phyloP scores from a whole-genome alignment of 2,329 filamentous ascomycete genomes.

The Neurospora crassa region DNA sequence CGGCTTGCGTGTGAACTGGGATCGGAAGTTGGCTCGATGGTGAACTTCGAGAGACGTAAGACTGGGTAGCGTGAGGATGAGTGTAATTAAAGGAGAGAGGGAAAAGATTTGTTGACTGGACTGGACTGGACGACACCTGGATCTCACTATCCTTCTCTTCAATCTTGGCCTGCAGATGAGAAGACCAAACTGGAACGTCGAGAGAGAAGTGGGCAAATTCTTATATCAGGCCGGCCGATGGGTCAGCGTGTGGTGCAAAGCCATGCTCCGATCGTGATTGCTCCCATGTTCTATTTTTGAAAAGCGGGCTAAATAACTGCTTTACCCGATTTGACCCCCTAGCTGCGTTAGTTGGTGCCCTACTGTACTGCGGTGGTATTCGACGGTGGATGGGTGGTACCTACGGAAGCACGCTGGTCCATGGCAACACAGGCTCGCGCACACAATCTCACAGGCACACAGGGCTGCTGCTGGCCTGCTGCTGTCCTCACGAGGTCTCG shows the following conservation, averaged over 20 bases:
- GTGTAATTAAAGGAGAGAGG: slow-evolving; percentile 25
- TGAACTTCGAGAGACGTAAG: slow-evolving; percentile 12
- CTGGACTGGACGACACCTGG: slow-evolving; percentile 41
- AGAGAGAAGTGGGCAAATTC: slow-evolving; percentile 39
- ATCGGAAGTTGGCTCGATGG: slow-evolving; percentile 6
- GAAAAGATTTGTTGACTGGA: slow-evolving; percentile 29
- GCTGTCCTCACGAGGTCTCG: background rate
- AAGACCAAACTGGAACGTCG: slow-evolving; percentile 30
- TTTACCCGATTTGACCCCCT: slow-evolving; percentile 30
- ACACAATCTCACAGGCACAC: slow-evolving; percentile 4
- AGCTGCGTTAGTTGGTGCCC: background rate
- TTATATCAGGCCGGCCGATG: slow-evolving; percentile 39
- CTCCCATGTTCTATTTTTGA: slow-evolving; percentile 35
- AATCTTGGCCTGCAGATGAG: slow-evolving; percentile 33
- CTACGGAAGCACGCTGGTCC: background rate
- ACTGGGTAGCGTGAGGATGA: slow-evolving; percentile 25
- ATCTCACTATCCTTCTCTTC: slow-evolving; percentile 29
- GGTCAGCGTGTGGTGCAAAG: slow-evolving; percentile 29
- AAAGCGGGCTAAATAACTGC: slow-evolving; percentile 29
- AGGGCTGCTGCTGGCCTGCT: slow-evolving; percentile 1
- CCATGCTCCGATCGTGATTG: slow-evolving; percentile 7
- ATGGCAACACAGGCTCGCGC: background rate
- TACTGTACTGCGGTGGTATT: background rate
- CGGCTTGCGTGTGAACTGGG: slow-evolving; percentile 44
- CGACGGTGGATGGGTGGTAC: background rate